Conservation (phyloP, 140 eudicot genomes). For the Cichorium intybus region DNA sequence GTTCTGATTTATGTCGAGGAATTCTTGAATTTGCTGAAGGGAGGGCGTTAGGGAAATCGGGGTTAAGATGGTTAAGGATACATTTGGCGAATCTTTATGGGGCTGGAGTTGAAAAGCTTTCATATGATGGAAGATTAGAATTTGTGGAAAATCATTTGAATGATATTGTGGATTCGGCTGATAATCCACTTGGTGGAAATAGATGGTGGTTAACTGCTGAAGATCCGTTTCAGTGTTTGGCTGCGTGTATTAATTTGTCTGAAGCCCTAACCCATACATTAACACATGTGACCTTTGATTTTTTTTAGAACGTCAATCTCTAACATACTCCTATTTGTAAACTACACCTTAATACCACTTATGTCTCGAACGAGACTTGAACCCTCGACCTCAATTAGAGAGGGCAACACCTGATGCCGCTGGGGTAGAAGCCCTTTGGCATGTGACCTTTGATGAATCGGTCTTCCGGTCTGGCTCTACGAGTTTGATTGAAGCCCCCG, state of each 20-base stretch:
- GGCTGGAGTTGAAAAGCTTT: slow-evolving; percentile 82
- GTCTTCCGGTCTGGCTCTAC: too few relatives aligned
- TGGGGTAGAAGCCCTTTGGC: too few relatives aligned
- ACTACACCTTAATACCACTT: too few relatives aligned
- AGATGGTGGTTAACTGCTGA: slow-evolving; percentile 97
- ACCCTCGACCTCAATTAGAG: too few relatives aligned
- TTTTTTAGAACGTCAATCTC: too few relatives aligned
- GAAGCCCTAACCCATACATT: slow-evolving; percentile 88
- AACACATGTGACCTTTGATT: too few relatives aligned
- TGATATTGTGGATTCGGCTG: slow-evolving; percentile 81
- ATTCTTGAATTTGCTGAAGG: slow-evolving; percentile 96
- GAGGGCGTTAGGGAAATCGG: slow-evolving; percentile 79
- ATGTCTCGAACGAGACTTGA: too few relatives aligned
- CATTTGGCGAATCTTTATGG: slow-evolving; percentile 91
- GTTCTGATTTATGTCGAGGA: slow-evolving; percentile 94
- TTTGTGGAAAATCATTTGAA: slow-evolving; percentile 80
- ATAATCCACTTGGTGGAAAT: slow-evolving; percentile 69
- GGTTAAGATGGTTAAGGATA: slow-evolving; percentile 85
- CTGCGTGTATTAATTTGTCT: slow-evolving; percentile 81
- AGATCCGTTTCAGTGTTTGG: slow-evolving; percentile 96
- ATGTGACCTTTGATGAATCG: too few relatives aligned
- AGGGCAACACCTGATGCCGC: too few relatives aligned
- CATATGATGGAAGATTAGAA: slow-evolving; percentile 66
- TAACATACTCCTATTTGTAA: too few relatives aligned
- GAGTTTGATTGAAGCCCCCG: too few relatives aligned